Conservation (phyloP, 208 protist genomes). For the Phytomonas sp. region DNA sequence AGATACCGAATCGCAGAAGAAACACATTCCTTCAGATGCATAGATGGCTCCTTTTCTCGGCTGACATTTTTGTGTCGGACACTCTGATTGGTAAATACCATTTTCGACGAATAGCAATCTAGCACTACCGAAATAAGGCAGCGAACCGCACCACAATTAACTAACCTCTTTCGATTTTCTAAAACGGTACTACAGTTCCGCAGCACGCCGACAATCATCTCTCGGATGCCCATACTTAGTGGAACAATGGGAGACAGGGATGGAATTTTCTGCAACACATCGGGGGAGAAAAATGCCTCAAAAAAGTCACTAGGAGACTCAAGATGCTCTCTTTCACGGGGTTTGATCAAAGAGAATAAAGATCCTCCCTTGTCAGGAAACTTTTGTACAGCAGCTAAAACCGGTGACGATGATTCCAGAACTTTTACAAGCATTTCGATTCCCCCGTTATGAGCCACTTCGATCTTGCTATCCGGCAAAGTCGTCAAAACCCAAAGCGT, state of each 20-base stretch:
- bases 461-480: conserved; percentile 85
- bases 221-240: conserved; percentile 63
- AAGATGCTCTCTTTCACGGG: not conserved
- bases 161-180: conserved; percentile 65
- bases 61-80: conserved; percentile 37
- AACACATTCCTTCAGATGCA: conserved; percentile 80
- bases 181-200: conserved; percentile 82
- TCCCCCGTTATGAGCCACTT: conserved; percentile 60
- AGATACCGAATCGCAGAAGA: conserved; percentile 86
- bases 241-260: conserved; percentile 18
- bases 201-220: conserved; percentile 83
- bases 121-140: conserved; percentile 66
- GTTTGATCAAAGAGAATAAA: not conserved
- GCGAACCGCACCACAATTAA: conserved; percentile 43
- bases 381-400: conserved; percentile 25
- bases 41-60: conserved; percentile 39
- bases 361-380: conserved; percentile 3
- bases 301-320: not conserved
- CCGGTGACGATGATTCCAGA: conserved; percentile 49
- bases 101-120: conserved; percentile 51
- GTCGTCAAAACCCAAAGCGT: conserved; percentile 90
- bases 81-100: conserved; percentile 23
- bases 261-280: conserved; percentile 22
- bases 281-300: not conserved
- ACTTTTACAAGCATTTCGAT: conserved; percentile 64